Conservation (phyloP, 2,329 filamentous ascomycete species). For the Hypoxylon sp. region DNA sequence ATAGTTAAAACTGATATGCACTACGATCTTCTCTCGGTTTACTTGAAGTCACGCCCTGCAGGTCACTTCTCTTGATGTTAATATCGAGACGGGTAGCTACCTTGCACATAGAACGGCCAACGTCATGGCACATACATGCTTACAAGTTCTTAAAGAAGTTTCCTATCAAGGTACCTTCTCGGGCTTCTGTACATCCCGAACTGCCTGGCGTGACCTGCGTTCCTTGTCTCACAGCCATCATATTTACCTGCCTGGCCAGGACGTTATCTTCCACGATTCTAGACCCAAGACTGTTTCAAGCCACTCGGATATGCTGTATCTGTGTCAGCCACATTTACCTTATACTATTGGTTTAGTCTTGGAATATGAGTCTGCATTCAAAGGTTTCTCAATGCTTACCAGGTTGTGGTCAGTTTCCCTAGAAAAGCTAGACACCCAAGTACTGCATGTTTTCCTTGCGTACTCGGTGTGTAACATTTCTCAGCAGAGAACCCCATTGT, state of each 20-base stretch:
- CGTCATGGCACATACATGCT: not conserved
- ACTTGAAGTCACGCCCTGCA: constrained; percentile 19
- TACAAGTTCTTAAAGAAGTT: not conserved
- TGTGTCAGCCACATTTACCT: not conserved
- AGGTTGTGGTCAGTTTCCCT: not conserved
- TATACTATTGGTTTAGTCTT: constrained; percentile 4
- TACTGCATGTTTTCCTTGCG: not conserved
- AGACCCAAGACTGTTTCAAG: not conserved
- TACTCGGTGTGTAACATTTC: not conserved
- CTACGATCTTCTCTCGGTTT: not conserved
- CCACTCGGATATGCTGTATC: not conserved
- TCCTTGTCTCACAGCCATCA: constrained; percentile 20
- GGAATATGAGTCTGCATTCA: not conserved
- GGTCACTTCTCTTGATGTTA: not conserved
- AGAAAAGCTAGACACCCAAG: constrained; percentile 10
- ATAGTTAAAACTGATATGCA: not conserved
- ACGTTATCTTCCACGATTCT: constrained; percentile 9
- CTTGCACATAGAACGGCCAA: not conserved
- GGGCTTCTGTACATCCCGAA: not conserved
- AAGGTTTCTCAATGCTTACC: not conserved
- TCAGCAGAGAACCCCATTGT: constrained; percentile 1
- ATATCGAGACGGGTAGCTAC: constrained; percentile 34
- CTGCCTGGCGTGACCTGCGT: not conserved
- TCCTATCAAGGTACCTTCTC: not conserved
- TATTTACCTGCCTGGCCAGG: not conserved